Evolutionary conservation across 805 yeast genomes (phyloP).

Genomic region (Teunomyces atbi): DNA sequence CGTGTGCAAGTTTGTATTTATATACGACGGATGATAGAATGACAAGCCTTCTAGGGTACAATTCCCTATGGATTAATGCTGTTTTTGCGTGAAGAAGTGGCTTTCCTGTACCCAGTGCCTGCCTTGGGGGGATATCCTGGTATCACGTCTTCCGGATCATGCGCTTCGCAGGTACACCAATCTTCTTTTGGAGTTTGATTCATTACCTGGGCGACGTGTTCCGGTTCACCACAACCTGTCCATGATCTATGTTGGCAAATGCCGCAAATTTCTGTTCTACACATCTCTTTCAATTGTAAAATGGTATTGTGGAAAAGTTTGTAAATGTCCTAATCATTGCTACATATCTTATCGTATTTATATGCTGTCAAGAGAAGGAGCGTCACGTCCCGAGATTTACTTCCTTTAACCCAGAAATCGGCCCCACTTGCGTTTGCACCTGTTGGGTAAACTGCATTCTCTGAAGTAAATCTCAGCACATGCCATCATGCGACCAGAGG

Average conservation of each 20-base stretch:
- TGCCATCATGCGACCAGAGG: conserved; percentile 1
- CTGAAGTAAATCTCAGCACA: conserved; percentile 3
- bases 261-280: conserved; percentile 36
- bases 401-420: conserved; percentile 2
- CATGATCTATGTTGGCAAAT: conserved; percentile 48
- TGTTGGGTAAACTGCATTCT: conserved; percentile 1
- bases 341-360: not conserved
- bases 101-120: conserved; percentile 47
- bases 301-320: not conserved
- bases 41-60: not conserved
- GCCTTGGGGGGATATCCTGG: conserved; percentile 56
- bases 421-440: conserved; percentile 1
- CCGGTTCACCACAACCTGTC: conserved; percentile 55
- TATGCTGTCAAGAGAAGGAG: not conserved
- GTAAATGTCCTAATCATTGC: not conserved
- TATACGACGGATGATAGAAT: not conserved
- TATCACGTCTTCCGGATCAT: conserved; percentile 33
- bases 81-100: conserved; percentile 4
- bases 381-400: not conserved
- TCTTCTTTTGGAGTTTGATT: conserved; percentile 43
- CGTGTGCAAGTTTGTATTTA: no score
- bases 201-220: conserved; percentile 56
- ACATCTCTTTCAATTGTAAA: conserved; percentile 20
- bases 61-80: not conserved
- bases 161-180: conserved; percentile 57